Base-by-base conservation (phyloP, 108 stramenopile genomes). In the Schizochytrium sp. region DNA sequence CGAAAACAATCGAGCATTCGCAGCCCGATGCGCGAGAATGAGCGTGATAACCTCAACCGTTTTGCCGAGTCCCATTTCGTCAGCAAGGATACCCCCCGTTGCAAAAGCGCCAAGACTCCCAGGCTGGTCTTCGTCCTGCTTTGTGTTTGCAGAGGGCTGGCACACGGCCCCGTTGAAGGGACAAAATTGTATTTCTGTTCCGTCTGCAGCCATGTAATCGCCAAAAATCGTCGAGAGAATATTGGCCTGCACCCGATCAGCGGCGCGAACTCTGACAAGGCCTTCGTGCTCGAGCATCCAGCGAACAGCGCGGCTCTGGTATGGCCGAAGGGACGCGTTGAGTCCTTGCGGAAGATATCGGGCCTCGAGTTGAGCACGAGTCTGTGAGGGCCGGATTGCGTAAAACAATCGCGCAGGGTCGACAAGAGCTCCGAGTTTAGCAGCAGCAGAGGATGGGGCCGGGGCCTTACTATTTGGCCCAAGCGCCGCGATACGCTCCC, bases 21-120 rank as follows among this genome's bases (percentile, higher is more conserved):
- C 8, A 59, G 25, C 34, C 0, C 14, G 55, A 14, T 28, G 58
- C 18, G 60, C 44, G 23, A 72, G 88, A 14, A 89, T 28, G 25
- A 89, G 23, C 0, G 47, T 48, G 28, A 89, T 28, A 29, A 91
- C 90, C 41, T 83, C 63, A 14, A 91, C 88, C 21, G 90, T 91
- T 59, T 91, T 91, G 58, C 90, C 90, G 51, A 91, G 60, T 25
- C 90, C 90, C 90, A 91, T 91, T 44, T 91, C 90, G 48, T 91
- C 90, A 29, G 88, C 88, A 19, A 91, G 53, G 4, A 91, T 58
- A 48, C 88, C 90, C 23, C 34, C 34, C 2, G 34, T 34, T 2
- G 34, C 34, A 34, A 34, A 34, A 2, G 34, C 34, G 34, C 34
- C 34, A 34, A 34, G 34, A 34, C 34, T 34, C 1, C 34, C 34